Conservation (phyloP, 169 alveolate species). For the Plasmodium malariae region DNA sequence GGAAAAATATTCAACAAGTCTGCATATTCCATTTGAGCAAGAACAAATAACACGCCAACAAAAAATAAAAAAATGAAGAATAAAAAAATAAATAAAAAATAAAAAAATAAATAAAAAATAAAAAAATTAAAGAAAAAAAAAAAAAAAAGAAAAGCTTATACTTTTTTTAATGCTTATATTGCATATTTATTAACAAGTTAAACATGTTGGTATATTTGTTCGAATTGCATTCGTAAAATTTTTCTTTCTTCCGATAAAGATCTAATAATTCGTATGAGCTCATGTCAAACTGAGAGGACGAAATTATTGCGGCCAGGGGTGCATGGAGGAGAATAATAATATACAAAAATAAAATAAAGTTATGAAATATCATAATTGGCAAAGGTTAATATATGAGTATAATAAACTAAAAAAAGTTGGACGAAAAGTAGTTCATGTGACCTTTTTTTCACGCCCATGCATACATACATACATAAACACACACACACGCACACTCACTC, state of each 20-base stretch:
- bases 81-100: neutral
- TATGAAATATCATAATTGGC: neutral
- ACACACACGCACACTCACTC: too few relatives aligned
- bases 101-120: too few relatives aligned
- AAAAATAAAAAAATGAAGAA: too few relatives aligned
- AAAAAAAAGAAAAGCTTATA: neutral
- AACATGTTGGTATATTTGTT: constrained; percentile 35
- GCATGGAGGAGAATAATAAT: neutral
- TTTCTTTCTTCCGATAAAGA: constrained; percentile 56
- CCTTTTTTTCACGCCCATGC: too few relatives aligned
- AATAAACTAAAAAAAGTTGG: too few relatives aligned
- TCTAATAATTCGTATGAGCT: constrained; percentile 50
- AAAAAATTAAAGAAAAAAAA: too few relatives aligned
- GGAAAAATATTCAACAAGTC: too few relatives aligned
- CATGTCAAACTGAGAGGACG: constrained; percentile 56
- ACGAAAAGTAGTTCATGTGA: too few relatives aligned
- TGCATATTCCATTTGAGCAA: too few relatives aligned
- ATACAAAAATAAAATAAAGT: neutral
- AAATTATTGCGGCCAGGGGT: neutral
- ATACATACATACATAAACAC: too few relatives aligned
- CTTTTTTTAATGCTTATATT: neutral
- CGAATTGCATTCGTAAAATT: constrained; percentile 49
- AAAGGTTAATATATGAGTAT: neutral
- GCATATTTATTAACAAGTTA: constrained; percentile 34
- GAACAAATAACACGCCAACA: too few relatives aligned